Percentiles rank a stretch among this genome's conserved stretches.
Evolutionary conservation across 2,329 filamentous ascomycete species (phyloP).

Genomic region (Lecanicillium sp.): DNA sequence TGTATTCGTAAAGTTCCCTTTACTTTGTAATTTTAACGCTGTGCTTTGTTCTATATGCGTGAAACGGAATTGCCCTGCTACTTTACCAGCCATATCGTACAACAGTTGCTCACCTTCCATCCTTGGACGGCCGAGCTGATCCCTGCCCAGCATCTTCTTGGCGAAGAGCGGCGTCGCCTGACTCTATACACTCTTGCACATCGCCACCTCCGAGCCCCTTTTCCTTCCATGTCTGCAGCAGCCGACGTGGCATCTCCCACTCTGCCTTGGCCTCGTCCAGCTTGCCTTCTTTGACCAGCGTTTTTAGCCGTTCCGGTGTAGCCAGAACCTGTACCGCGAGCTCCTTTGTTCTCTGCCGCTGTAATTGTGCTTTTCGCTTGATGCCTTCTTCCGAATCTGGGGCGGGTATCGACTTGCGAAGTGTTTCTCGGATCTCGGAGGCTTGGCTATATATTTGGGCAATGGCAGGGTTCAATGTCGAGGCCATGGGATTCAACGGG

Average conservation of each 20-base stretch:
- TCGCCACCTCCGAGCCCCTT: conserved; percentile 47
- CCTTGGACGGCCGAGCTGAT: conserved; percentile 11
- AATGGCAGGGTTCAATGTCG: conserved; percentile 65
- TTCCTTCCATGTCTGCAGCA: conserved; percentile 47
- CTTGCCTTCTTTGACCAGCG: conserved; percentile 51
- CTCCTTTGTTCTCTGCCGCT: conserved; percentile 37
- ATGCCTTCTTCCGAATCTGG: conserved; percentile 33
- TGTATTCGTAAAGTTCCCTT: not conserved
- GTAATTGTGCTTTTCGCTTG: conserved; percentile 23
- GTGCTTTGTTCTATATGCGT: no score
- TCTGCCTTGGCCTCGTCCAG: conserved; percentile 50
- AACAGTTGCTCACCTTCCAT: conserved; percentile 10
- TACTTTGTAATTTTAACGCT: no score
- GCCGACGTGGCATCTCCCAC: conserved; percentile 45
- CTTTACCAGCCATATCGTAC: no score
- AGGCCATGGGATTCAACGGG: conserved; percentile 64
- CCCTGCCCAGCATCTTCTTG: conserved; percentile 9
- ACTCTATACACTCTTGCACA: conserved; percentile 43
- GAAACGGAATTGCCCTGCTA: no score
- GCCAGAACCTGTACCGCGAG: conserved; percentile 56
- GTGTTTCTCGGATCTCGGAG: conserved; percentile 42
- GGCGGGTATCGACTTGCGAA: conserved; percentile 39
- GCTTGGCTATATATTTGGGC: conserved; percentile 63
- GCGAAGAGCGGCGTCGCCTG: conserved; percentile 43
- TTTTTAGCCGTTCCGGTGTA: conserved; percentile 50